phyloP scores from a whole-genome alignment of 352 stramenopile species.

The Pythium folliculosum region DNA sequence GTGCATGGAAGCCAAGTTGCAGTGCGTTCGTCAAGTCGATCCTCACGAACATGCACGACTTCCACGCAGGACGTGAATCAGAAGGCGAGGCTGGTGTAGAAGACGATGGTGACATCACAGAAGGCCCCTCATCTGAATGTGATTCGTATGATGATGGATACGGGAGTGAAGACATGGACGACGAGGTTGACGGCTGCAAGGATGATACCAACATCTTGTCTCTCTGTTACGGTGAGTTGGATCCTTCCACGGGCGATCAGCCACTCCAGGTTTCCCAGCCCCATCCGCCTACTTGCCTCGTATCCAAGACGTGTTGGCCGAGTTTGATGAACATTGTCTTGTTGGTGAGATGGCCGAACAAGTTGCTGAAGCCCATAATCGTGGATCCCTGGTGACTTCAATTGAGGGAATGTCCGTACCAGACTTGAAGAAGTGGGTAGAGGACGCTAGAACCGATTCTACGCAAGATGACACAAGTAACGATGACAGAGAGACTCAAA shows the following conservation, averaged over 20 bases:
- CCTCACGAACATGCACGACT: not conserved
- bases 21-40: not conserved
- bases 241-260: not conserved
- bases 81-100: not conserved
- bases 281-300: not conserved
- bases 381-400: too few relatives aligned
- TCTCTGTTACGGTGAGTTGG: not conserved
- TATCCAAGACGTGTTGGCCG: not conserved
- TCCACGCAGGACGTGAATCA: not conserved
- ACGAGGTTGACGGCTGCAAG: not conserved
- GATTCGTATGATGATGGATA: conserved; percentile 15
- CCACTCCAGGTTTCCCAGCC: not conserved
- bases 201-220: not conserved
- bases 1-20: not conserved
- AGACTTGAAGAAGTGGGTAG: conserved; percentile 7
- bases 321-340: not conserved
- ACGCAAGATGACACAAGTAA: too few relatives aligned
- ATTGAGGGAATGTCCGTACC: too few relatives aligned
- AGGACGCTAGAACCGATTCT: not conserved
- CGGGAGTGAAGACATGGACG: conserved; percentile 2
- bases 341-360: not conserved
- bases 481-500: not conserved
- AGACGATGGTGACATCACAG: not conserved
- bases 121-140: not conserved
- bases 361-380: not conserved